Evolutionary conservation across 495 filamentous ascomycete species (phyloP), one percentile per base, ranked within the genome.

Genomic region (Hyaloscypha variabilis): DNA sequence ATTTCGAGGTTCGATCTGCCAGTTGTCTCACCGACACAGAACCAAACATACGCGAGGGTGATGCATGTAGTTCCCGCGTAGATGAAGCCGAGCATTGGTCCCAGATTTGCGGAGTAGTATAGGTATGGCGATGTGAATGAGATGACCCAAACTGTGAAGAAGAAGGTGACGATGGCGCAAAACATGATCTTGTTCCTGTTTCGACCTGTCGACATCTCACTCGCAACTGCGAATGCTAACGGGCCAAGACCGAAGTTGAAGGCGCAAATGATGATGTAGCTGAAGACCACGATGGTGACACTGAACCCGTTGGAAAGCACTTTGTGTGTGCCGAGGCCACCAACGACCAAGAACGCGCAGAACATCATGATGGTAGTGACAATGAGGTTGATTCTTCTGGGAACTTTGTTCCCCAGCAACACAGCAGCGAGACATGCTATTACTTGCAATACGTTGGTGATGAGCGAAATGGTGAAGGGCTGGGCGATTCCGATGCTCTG

Each of bases 101-200:
- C 77, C 1, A 79, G 55, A n/a, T 69, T 66, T 0, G 69, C 77
- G 0, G 65, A 63, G 42, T 74, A 75, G 67, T 78, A 79, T n/a
- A 79, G 68, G 54, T 79, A 78, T 1, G 77, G 77, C 2, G 63
- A 63, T 24, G 75, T 74, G 60, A 79, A 79, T 4, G 69, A 63
- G 46, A 76, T 74, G 30, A 75, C 58, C 77, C 77, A 79, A 19
- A 73, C 58, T 4, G 72, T 73, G 25, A 79, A 53, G 54, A 69
- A 79, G 54, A 78, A 76, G 8, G 67, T 58, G 42, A 60, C 73
- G 36, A 78, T 73, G 17, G 76, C 65, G 25, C 62, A 58, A 8
- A 74, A 71, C 8, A 67, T 76, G 58, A 79, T 78, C 65, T 77
- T 77, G 55, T 77, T 77, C 39, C 71, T 30, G 71, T 79, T 79